phyloP scores from a whole-genome alignment of 257 asterid species.

The Leonotis leonurus region DNA sequence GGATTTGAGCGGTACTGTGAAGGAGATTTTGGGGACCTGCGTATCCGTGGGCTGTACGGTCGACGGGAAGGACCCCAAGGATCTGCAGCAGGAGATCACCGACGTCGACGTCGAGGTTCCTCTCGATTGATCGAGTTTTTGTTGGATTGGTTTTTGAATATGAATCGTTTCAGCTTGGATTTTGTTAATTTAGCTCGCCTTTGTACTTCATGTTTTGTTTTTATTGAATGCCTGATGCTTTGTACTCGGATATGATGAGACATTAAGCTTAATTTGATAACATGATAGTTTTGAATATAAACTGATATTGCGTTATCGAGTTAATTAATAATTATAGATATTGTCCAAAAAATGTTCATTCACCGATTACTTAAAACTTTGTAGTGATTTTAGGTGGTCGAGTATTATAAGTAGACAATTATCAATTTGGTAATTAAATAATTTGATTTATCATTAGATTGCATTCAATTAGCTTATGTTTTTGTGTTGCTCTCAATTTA shows the following conservation, averaged over 20 bases:
- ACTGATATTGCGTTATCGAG: too few species aligned
- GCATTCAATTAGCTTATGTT: too few species aligned
- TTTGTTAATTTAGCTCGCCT: constrained; percentile 1
- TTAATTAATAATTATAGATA: too few species aligned
- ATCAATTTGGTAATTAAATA: too few species aligned
- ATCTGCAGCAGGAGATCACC: constrained; percentile 56
- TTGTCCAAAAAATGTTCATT: too few species aligned
- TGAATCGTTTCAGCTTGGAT: constrained; percentile 2
- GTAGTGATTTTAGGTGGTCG: too few species aligned
- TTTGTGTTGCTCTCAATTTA: too few species aligned
- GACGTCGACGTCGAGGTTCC: constrained; percentile 64
- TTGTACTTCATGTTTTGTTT: constrained; percentile 7
- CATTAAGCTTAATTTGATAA: background rate
- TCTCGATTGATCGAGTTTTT: constrained; percentile 25
- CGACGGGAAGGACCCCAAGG: constrained; percentile 67
- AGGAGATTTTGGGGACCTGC: constrained; percentile 69
- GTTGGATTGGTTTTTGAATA: background rate
- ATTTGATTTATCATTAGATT: too few species aligned
- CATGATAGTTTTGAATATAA: too few species aligned
- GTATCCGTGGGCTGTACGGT: constrained; percentile 69
- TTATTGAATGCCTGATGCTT: constrained; percentile 1
- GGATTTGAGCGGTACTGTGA: constrained; percentile 58
- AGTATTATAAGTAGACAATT: too few species aligned
- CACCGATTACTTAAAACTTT: too few species aligned
- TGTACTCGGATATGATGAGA: constrained; percentile 10